Conservation (phyloP, 192 early-diverging fungal species). For the Backusella parvicylindrica region DNA sequence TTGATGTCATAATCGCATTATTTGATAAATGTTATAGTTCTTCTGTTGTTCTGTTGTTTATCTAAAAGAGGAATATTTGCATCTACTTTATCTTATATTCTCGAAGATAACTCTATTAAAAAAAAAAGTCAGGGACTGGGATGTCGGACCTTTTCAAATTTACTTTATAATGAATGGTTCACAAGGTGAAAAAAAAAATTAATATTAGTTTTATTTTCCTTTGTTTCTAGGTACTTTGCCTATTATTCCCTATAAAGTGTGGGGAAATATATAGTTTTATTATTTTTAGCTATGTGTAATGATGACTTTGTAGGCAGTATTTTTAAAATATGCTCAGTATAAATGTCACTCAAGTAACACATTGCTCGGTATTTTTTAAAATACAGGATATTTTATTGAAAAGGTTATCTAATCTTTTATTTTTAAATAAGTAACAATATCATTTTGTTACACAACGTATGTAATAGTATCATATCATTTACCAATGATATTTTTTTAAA, state of each 20-base stretch:
- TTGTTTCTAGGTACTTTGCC: background rate
- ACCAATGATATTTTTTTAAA: background rate
- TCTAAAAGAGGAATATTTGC: background rate
- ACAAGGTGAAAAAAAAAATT: background rate
- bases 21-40: background rate
- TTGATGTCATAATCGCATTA: background rate
- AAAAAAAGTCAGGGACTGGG: background rate
- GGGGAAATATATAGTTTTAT: background rate
- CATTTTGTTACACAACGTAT: background rate
- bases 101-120: background rate
- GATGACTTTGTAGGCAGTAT: background rate
- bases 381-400: background rate
- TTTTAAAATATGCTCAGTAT: background rate
- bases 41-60: background rate
- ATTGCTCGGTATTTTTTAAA: background rate
- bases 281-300: background rate
- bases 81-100: background rate
- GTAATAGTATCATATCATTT: background rate
- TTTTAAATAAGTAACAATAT: slow-evolving; percentile 1
- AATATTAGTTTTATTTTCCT: background rate
- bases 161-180: background rate
- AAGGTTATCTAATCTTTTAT: slow-evolving; percentile 1
- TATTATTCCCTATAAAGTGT: background rate
- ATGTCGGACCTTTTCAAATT: background rate
- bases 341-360: background rate